Evolutionary conservation across 2,329 filamentous ascomycete genomes (phyloP), one percentile per base, ranked within the genome.

Genomic region (Aspergillus unguis): DNA sequence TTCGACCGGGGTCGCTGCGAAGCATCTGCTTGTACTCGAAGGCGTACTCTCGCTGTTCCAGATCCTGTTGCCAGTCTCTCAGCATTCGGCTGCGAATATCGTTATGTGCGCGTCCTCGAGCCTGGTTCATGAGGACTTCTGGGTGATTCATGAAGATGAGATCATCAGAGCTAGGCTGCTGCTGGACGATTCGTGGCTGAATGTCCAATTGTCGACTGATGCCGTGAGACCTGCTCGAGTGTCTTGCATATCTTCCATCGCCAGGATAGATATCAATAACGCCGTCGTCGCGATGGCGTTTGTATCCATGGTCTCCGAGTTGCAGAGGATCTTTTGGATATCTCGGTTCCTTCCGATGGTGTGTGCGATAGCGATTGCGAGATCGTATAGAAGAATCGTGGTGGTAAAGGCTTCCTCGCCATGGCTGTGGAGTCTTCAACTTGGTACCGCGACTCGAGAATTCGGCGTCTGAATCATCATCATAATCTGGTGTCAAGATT

Each of bases 21-120:
- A 48, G 9, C 25, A 27, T 40, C n/a, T 48, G 27, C 36, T 40
- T 40, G 35, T 49, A 41, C 28, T 54, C 42, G 9, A 53, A n/a
- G 4, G 45, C n/a, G n/a, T 44, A 36, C 43, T 54, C 46, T 5
- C 47, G 46, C 43, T 54, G 42, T 28, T 27, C 37, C 4, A 54
- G 52, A 1, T 50, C 41, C 11, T 35, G 25, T 31, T 54, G 42
- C 46, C 52, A 49, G 11, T 46, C 6, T 23, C 36, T 58, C 31
- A 68, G 61, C 41, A 67, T 58, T 40, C 61, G 63, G 43, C 48
- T 62, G 6, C 66, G 62, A 27, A 65, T 53, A 29, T 67, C 64
- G 50, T 65, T 57, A n/a, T 54, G 53, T 10, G 48, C 44, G 26
- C 57, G 57, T 28, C 50, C 48, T 33, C 48, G 50, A 17, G 41